These are phyloP conservation scores for Clavariopsis aquatica DNA, from an alignment of 495 filamentous ascomycete species.

Conservation along the genomic window DNA sequence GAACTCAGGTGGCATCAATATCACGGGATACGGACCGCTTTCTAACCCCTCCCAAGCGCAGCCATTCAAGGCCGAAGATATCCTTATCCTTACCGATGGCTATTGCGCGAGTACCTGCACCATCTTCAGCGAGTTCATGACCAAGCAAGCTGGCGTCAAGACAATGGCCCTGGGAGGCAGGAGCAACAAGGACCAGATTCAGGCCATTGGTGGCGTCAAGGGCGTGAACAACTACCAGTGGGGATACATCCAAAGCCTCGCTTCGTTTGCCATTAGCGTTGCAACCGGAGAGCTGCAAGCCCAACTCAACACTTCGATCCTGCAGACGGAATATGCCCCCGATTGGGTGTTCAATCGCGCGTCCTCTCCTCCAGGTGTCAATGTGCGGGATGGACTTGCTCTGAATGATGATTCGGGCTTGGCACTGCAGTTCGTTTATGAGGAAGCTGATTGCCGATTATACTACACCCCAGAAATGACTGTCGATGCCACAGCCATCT, in stretches of 20 bases:
- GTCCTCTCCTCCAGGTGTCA: conserved; percentile 25
- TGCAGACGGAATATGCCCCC: conserved; percentile 8
- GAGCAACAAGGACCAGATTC: conserved; percentile 58
- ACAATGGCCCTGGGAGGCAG: conserved; percentile 64
- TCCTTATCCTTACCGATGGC: conserved; percentile 53
- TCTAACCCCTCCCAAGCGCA: conserved; percentile 44
- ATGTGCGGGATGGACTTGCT: conserved; percentile 41
- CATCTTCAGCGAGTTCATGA: conserved; percentile 59
- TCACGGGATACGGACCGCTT: conserved; percentile 39
- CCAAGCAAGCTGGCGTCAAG: conserved; percentile 57
- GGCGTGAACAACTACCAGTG: conserved; percentile 45
- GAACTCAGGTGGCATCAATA: conserved; percentile 37
- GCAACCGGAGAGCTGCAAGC: conserved; percentile 3
- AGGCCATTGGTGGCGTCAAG: conserved; percentile 63
- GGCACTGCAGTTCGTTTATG: conserved; percentile 45
- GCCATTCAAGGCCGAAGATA: conserved; percentile 39
- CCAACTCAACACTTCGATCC: conserved; percentile 5
- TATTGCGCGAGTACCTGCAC: conserved; percentile 67
- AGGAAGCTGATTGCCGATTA: conserved; percentile 44
- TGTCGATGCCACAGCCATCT: conserved; percentile 38
- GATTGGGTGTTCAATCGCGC: conserved; percentile 23
- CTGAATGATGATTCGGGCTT: conserved; percentile 35
- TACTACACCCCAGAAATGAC: conserved; percentile 44
- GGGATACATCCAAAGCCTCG: conserved; percentile 28
- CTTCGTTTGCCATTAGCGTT: conserved; percentile 3